Percentiles rank a stretch among this genome's conserved stretches.
Evolutionary conservation across 2,329 filamentous ascomycete species (phyloP).

Genomic region (Colletotrichum gloeosporioides): DNA sequence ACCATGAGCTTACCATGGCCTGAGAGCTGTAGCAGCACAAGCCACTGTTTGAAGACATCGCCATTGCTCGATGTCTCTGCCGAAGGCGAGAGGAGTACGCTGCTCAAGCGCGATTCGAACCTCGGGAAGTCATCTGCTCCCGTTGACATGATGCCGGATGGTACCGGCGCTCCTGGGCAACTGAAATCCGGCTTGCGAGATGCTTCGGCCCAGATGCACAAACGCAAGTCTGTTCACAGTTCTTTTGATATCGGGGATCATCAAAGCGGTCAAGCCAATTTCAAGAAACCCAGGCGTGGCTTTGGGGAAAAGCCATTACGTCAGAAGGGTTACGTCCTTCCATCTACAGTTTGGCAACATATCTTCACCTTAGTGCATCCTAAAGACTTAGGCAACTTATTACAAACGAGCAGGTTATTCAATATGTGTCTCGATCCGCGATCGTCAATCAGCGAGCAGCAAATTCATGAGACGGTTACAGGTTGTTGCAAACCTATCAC

Average conservation of each 20-base stretch:
- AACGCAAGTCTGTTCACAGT: slow-evolving; percentile 3
- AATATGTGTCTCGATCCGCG: slow-evolving; percentile 61
- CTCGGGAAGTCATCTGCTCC: neutral
- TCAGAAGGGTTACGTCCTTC: neutral
- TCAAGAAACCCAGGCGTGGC: neutral
- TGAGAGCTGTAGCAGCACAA: neutral
- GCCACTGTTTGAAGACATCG: neutral
- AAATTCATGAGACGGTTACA: neutral
- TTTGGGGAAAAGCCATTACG: neutral
- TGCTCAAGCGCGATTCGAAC: neutral
- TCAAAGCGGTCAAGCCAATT: neutral
- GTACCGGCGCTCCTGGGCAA: neutral
- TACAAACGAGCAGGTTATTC: slow-evolving; percentile 72
- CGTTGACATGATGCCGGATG: neutral
- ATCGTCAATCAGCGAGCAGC: slow-evolving; percentile 28
- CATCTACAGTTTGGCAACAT: slow-evolving; percentile 69
- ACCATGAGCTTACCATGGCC: neutral
- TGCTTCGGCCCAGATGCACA: neutral
- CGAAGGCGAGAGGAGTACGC: neutral
- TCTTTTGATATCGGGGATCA: neutral
- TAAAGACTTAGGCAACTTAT: slow-evolving; percentile 65
- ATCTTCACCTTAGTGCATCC: slow-evolving; percentile 73
- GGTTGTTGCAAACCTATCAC: slow-evolving; percentile 32
- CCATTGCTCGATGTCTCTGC: neutral
- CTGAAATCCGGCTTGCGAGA: neutral